phyloP scores from a whole-genome alignment of 2,329 filamentous ascomycete species.

The Talaromyces sp. region DNA sequence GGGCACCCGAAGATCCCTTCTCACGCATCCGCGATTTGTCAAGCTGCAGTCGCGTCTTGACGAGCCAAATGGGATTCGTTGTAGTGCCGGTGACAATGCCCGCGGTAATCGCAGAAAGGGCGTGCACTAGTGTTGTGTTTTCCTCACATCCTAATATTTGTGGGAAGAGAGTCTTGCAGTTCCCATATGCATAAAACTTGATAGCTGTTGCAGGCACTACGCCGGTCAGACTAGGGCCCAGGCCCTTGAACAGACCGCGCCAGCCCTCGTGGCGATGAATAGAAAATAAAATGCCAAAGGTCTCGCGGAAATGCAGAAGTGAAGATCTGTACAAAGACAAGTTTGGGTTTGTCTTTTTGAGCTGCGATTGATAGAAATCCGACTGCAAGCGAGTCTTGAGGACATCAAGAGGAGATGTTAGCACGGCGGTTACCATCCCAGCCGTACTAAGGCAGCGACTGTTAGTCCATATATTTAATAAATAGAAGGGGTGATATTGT shows the following conservation, averaged over 20 bases:
- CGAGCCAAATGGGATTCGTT: conserved; percentile 36
- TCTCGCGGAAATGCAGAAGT: conserved; percentile 18
- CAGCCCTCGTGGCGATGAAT: conserved; percentile 34
- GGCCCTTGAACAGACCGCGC: conserved; percentile 31
- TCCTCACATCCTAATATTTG: conserved; percentile 22
- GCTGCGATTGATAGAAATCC: conserved; percentile 77
- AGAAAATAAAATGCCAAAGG: conserved; percentile 28
- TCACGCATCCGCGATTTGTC: conserved; percentile 28
- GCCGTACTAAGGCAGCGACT: conserved; percentile 36
- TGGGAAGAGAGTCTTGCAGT: conserved; percentile 30
- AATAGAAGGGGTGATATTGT: neutral
- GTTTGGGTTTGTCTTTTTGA: neutral
- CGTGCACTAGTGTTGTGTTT: conserved; percentile 27
- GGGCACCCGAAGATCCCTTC: conserved; percentile 32
- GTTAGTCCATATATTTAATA: neutral
- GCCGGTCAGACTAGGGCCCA: conserved; percentile 34
- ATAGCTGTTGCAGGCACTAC: conserved; percentile 35
- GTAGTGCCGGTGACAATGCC: conserved; percentile 31
- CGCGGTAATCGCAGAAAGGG: conserved; percentile 28
- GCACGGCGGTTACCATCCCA: conserved; percentile 81
- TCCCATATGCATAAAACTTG: conserved; percentile 36
- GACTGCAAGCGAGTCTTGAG: conserved; percentile 96
- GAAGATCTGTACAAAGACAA: neutral
- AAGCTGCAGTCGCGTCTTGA: conserved; percentile 66
- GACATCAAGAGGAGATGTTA: conserved; percentile 92